Base-by-base conservation (phyloP, 1,284 basidiomycete genomes). In the Tylopilus sp. region DNA sequence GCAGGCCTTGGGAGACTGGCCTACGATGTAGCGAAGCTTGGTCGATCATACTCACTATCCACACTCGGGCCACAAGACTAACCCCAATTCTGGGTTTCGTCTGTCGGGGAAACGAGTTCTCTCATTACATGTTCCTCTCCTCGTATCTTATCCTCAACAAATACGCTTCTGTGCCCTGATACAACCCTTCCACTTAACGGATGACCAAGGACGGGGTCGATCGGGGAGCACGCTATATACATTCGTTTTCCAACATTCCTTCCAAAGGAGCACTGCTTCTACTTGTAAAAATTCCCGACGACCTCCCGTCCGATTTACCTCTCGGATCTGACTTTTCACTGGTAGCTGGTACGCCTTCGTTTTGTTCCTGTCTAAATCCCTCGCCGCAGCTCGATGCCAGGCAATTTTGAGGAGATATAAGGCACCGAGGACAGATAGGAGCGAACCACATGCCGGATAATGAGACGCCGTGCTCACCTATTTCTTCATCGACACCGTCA, bases 401-500 rank as follows among this genome's bases (percentile, higher is more conserved):
- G 94, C 30, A 93, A 97, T 60, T 97, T 96, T 60, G 86, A 94
- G 60, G 93, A 97, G 61, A 84, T 97, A 8, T 97, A 96, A 60
- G 89, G 89, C 1, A 70, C 72, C 9, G 74, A 76, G 23, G 65
- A 74, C 9, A 15, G 73, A 64, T 11, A 69, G 74, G n/a, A 68
- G 70, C 23, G 83, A 83, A 54, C 78, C 82, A 8, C 89, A 93
- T 46, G 68, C 77, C 16, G 88, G 84, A 13, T 70, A 83, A 54
- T 99, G 92, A 92, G 83, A 95, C 58, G 89, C 88, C 0, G 79
- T 99, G 11, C 70, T 97, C 53, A 99, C 96, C 0, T 98, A 93
- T 67, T 99, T 97, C 77, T 99, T 99, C 72, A 89, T 99, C 55
- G 96, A 99, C 64, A 98, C 95, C 6, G 92, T 87, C 54, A 57